These are phyloP conservation scores for Candida oleophila DNA, from an alignment of 805 yeast genomes.

Conservation along the genomic window DNA sequence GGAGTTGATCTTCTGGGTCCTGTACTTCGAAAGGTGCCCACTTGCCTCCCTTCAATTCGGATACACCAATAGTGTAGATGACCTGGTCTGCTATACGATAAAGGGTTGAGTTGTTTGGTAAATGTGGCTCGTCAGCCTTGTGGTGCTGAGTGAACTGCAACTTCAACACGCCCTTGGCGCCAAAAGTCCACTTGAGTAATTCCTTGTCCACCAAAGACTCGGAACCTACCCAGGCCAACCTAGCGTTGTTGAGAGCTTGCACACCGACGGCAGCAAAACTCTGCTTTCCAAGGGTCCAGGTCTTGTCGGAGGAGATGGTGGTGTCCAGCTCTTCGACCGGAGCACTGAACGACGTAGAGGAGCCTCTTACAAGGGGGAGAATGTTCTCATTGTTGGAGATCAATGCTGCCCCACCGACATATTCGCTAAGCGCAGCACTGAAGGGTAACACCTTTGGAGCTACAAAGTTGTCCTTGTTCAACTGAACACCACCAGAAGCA, in stretches of 20 bases:
- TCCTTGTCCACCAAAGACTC: slow-evolving; percentile 44
- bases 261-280: slow-evolving; percentile 72
- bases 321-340: slow-evolving; percentile 41
- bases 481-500: slow-evolving; percentile 21
- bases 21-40: slow-evolving; percentile 66
- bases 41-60: slow-evolving; percentile 42
- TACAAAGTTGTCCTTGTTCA: slow-evolving; percentile 28
- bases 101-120: slow-evolving; percentile 27
- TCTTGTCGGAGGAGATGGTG: slow-evolving; percentile 42
- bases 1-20: slow-evolving; percentile 54
- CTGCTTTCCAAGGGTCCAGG: slow-evolving; percentile 83
- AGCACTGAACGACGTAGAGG: slow-evolving; percentile 60
- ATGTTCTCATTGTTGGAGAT: slow-evolving; percentile 67
- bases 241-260: slow-evolving; percentile 77
- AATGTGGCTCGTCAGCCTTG: slow-evolving; percentile 47
- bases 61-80: slow-evolving; percentile 50
- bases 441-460: slow-evolving; percentile 13
- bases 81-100: slow-evolving; percentile 80
- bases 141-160: slow-evolving; percentile 54
- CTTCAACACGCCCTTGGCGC: slow-evolving; percentile 62
- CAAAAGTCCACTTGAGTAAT: slow-evolving; percentile 66
- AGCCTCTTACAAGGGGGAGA: slow-evolving; percentile 68
- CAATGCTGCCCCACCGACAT: slow-evolving; percentile 64
- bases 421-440: slow-evolving; percentile 12
- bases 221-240: slow-evolving; percentile 82